Conservation (phyloP, 2,329 filamentous ascomycete genomes). For the Ascochyta koolunga region DNA sequence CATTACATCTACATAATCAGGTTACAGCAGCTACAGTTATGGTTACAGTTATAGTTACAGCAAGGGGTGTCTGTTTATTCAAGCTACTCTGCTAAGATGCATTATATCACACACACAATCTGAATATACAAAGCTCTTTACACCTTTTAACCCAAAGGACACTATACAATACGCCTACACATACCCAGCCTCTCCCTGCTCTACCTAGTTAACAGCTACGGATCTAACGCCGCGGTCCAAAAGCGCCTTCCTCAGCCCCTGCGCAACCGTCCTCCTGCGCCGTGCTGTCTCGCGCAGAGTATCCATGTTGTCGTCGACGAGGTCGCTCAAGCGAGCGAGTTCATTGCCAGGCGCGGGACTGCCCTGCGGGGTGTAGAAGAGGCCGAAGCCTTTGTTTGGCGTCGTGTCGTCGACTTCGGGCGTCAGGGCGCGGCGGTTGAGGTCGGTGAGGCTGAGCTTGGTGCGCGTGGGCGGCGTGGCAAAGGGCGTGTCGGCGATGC, state of each 20-base stretch:
- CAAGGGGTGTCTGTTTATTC: too few species aligned
- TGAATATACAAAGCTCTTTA: too few species aligned
- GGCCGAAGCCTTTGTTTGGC: constrained; percentile 40
- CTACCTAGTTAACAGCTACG: constrained; percentile 14
- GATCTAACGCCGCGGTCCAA: constrained; percentile 40
- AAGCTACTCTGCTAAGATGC: too few species aligned
- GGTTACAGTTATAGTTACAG: too few species aligned
- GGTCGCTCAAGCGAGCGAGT: constrained; percentile 45
- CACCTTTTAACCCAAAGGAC: too few species aligned
- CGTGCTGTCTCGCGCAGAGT: constrained; percentile 42
- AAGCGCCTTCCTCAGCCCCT: constrained; percentile 47
- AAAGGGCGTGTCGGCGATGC: constrained; percentile 38
- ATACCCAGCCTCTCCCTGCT: too few species aligned
- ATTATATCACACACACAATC: too few species aligned
- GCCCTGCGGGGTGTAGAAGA: constrained; percentile 45
- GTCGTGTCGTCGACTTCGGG: constrained; percentile 37
- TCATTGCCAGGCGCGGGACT: constrained; percentile 31
- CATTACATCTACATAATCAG: too few species aligned
- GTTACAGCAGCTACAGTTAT: too few species aligned
- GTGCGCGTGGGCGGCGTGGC: constrained; percentile 47
- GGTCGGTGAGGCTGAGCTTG: constrained; percentile 39
- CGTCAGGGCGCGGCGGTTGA: constrained; percentile 38
- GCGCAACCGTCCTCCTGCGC: constrained; percentile 48
- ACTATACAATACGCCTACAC: not conserved
- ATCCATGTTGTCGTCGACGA: constrained; percentile 50